These are phyloP conservation scores for Pichia nanzhaoensis DNA, from an alignment of 805 yeast genomes.

Conservation along the genomic window DNA sequence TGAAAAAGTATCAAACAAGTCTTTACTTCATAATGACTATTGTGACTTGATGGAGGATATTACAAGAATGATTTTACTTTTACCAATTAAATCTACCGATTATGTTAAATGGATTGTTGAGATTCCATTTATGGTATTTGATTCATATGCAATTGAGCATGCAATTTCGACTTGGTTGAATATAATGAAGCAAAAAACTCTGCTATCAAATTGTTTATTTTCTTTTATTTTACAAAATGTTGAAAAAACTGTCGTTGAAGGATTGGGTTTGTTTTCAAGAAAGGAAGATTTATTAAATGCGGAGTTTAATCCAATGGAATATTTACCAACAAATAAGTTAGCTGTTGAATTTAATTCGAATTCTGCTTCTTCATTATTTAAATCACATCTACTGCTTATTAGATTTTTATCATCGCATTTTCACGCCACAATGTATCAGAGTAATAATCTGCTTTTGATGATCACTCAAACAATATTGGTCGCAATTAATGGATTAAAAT, in stretches of 20 bases:
- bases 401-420: slow-evolving; percentile 67
- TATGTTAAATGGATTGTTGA: slow-evolving; percentile 46
- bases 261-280: slow-evolving; percentile 59
- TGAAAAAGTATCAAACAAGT: not conserved
- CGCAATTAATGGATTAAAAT: slow-evolving; percentile 44
- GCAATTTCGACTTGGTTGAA: slow-evolving; percentile 80
- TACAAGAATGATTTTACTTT: slow-evolving; percentile 35
- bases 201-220: slow-evolving; percentile 51
- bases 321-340: slow-evolving; percentile 72
- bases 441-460: slow-evolving; percentile 60
- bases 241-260: slow-evolving; percentile 54
- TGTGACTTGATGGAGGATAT: slow-evolving; percentile 37
- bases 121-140: slow-evolving; percentile 66
- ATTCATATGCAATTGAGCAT: slow-evolving; percentile 49
- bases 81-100: slow-evolving; percentile 38
- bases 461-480: slow-evolving; percentile 55
- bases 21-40: slow-evolving; percentile 26
- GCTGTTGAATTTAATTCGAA: slow-evolving; percentile 47
- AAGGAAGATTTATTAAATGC: slow-evolving; percentile 49
- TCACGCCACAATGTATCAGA: slow-evolving; percentile 69
- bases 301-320: slow-evolving; percentile 74
- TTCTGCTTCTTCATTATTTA: slow-evolving; percentile 39
- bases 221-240: slow-evolving; percentile 65
- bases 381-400: slow-evolving; percentile 66
- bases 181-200: slow-evolving; percentile 59